Evolutionary conservation across 345 rosid genomes (phyloP), one percentile per base, ranked within the genome.

Genomic region (Anastatica hierochuntica): DNA sequence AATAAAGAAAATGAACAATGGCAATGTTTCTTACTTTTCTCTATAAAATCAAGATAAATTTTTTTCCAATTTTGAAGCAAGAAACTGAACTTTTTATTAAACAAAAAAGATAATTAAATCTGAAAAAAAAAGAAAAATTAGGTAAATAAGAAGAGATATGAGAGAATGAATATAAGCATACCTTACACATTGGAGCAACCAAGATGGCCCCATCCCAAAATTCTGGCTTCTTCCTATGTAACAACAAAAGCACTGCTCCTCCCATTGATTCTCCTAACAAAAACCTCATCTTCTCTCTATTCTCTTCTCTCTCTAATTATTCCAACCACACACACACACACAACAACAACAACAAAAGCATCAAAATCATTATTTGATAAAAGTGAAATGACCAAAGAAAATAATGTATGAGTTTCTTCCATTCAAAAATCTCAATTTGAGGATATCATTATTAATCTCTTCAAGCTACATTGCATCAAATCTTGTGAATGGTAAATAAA

Each of bases 141-240:
- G 6, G 14, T 13, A 1, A 11, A 2, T 0, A 30, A 7, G 1
- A n/a, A 45, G 2, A 47, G 8, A 14, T 5, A 35, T 8, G 49
- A 60, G 43, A 35, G 33, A 34, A 34, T 33, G 23, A 18, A 35
- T 3, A 19, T 41, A 19, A 15, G n/a, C 3, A 21, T 62, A 85
- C 98, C 94, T 83, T 83, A 64, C 95, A 85, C 95, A 88, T 85
- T 11, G 98, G 98, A 1, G 95, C 97, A 50, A 71, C 90, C 72
- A 88, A 47, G 33, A 92, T 41, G 3, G 85, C 88, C 43, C 95
- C 98, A 62, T 79, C 82, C 94, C 98, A 92, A 33, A 69, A 88
- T 3, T 73, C 59, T 8, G 87, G 88, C 58, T 43, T 74, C 70
- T 78, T 77, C 41, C 84, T 79, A 45, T 83, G 94, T 6, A 88